These are phyloP conservation scores for Hortiboletus campestris DNA, from an alignment of 768 basidiomycete species.

Conservation along the genomic window DNA sequence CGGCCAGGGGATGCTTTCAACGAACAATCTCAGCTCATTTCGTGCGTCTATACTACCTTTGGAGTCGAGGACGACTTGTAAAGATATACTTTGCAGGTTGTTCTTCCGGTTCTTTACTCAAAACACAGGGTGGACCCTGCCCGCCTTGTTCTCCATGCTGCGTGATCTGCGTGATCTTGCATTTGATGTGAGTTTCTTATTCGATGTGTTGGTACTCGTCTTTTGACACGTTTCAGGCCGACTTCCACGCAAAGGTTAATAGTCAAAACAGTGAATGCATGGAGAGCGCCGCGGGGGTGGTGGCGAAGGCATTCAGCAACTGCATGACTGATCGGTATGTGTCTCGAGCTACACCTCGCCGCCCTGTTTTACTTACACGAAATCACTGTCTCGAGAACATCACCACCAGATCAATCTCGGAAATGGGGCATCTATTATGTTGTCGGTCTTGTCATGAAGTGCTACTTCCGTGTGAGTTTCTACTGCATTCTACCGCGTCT, in stretches of 20 bases:
- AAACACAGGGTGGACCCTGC: conserved; percentile 85
- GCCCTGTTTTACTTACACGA: not conserved
- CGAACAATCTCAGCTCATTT: conserved; percentile 71
- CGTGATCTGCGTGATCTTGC: conserved; percentile 83
- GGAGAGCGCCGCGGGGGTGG: conserved; percentile 84
- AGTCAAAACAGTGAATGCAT: conserved; percentile 61
- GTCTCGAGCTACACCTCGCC: not conserved
- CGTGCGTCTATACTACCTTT: conserved; percentile 48
- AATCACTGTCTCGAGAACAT: conserved; percentile 42
- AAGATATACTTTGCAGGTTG: conserved; percentile 39
- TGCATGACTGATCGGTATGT: conserved; percentile 82
- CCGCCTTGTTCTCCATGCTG: conserved; percentile 76
- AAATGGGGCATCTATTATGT: conserved; percentile 94
- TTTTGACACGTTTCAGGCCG: conserved; percentile 44
- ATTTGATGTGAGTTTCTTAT: conserved; percentile 58
- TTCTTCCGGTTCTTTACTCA: conserved; percentile 80
- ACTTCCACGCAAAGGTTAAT: conserved; percentile 56
- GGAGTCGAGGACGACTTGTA: not conserved
- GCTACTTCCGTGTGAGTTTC: conserved; percentile 81
- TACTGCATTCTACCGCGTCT: not conserved
- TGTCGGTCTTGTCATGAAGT: conserved; percentile 87
- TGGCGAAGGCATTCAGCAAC: conserved; percentile 85
- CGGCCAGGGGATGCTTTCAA: conserved; percentile 73
- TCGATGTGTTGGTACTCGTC: not conserved
- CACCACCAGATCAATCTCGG: conserved; percentile 69